Conservation (phyloP, 2,329 filamentous ascomycete genomes). For the Neurospora sp. region DNA sequence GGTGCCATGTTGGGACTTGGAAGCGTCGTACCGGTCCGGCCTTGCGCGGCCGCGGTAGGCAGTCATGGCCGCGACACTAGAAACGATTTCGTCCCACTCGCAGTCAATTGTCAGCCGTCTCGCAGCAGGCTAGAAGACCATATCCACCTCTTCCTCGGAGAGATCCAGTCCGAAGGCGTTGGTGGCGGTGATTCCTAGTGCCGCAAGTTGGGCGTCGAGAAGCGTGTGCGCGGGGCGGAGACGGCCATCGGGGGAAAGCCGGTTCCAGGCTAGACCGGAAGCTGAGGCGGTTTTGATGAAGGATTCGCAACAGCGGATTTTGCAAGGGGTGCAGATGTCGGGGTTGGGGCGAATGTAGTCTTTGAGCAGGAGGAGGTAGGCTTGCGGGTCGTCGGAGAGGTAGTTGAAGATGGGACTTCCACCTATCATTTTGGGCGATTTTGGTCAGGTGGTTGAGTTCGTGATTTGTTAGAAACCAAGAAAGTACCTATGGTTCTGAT, state of each 20-base stretch:
- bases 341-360: not conserved
- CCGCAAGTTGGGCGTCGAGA: not conserved
- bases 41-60: not conserved
- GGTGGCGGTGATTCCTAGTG: accelerated
- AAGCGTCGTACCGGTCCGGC: not conserved
- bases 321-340: not conserved
- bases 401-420: not conserved
- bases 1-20: no score
- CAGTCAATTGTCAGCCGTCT: not conserved
- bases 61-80: not conserved
- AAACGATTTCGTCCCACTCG: not conserved
- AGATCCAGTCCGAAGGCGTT: not conserved
- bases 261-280: not conserved
- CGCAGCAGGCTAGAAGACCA: not conserved
- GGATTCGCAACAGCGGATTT: not conserved
- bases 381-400: not conserved
- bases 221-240: not conserved
- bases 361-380: not conserved
- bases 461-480: no score
- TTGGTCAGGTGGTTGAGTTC: no score
- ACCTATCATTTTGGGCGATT: not conserved
- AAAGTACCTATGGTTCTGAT: no score
- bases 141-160: not conserved
- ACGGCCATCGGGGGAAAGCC: not conserved
- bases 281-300: not conserved